A percentile compares a stretch with the other conserved stretches of the same genome.
phyloP scores from a whole-genome alignment of 164 flowering plant genomes.

The Aristolochia contorta region DNA sequence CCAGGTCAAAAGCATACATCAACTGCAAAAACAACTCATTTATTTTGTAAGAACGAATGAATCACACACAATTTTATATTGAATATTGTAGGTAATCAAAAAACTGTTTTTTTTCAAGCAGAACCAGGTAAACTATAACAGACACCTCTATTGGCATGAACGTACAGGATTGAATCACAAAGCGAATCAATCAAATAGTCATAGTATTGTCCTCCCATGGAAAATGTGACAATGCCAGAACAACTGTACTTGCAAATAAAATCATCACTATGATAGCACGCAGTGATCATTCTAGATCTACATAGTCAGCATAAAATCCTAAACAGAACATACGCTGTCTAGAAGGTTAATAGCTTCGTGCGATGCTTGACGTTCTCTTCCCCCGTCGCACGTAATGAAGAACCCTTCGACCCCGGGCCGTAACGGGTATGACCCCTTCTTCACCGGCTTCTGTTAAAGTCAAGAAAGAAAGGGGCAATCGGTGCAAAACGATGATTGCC shows the following conservation, averaged over 20 bases:
- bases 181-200: neutral
- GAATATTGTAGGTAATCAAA: too few species aligned
- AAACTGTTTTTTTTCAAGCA: too few species aligned
- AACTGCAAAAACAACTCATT: too few species aligned
- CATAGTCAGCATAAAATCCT: neutral
- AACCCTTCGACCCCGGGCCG: slow-evolving; percentile 82
- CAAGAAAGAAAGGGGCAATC: too few species aligned
- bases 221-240: neutral
- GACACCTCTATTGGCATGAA: too few species aligned
- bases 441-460: slow-evolving; percentile 53
- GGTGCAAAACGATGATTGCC: neutral
- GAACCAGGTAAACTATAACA: too few species aligned
- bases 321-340: slow-evolving; percentile 44
- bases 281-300: neutral
- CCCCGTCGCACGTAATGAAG: slow-evolving; percentile 96
- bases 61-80: too few species aligned
- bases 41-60: too few species aligned
- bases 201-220: neutral
- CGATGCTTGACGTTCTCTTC: slow-evolving; percentile 83
- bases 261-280: neutral
- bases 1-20: too few species aligned
- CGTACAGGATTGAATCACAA: neutral
- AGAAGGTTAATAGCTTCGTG: slow-evolving; percentile 73
- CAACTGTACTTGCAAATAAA: neutral
- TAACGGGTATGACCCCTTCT: slow-evolving; percentile 72